Percentiles rank a stretch among this genome's conserved stretches.
Conservation (phyloP, 768 basidiomycete genomes). For the Suillus placidus region DNA sequence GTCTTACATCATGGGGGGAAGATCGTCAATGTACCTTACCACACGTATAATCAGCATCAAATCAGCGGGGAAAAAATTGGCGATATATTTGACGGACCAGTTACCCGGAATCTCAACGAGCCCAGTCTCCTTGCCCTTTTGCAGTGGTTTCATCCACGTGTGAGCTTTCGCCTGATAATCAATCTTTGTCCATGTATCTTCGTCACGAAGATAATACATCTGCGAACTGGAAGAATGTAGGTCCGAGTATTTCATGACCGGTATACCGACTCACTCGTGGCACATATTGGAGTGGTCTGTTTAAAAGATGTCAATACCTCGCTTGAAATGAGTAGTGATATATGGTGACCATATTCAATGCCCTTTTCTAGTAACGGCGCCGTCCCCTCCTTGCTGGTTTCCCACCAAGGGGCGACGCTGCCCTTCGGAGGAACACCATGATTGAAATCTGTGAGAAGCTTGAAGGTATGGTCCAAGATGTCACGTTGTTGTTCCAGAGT, state of each 20-base stretch:
- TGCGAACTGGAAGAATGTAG: constrained; percentile 44
- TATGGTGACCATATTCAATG: constrained; percentile 63
- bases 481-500: constrained; percentile 69
- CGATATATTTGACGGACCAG: constrained; percentile 46
- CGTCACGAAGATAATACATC: constrained; percentile 67
- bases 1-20: constrained; percentile 71
- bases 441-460: constrained; percentile 67
- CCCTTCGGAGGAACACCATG: constrained; percentile 60
- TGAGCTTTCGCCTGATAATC: constrained; percentile 58
- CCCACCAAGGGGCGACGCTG: constrained; percentile 82
- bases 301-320: constrained; percentile 13
- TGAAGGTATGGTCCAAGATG: constrained; percentile 65
- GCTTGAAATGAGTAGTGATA: constrained; percentile 13
- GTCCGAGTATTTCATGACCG: not conserved
- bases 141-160: constrained; percentile 77
- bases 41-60: not conserved
- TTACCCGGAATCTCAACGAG: constrained; percentile 68
- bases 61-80: not conserved
- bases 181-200: constrained; percentile 76
- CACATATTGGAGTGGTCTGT: constrained; percentile 63
- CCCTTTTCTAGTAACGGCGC: constrained; percentile 69
- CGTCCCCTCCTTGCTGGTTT: constrained; percentile 68
- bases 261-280: constrained; percentile 43
- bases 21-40: constrained; percentile 70
- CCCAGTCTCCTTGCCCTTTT: constrained; percentile 63